Evolutionary conservation across 2,329 filamentous ascomycete genomes (phyloP), one percentile per base, ranked within the genome.

Genomic region (Zymoseptoria crescenta): DNA sequence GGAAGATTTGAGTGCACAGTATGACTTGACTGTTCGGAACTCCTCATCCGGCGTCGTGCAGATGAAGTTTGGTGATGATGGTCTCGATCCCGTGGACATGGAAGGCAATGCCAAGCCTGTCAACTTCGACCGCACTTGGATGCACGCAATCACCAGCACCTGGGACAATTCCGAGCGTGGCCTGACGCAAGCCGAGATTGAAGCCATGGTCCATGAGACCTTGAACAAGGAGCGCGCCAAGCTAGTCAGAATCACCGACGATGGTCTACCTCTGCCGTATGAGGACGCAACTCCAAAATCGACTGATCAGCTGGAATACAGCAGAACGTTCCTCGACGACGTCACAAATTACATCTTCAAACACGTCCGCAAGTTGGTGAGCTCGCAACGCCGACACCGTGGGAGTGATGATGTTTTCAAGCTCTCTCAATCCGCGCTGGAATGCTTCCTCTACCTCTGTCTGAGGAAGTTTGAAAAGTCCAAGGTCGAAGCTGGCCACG

Each of bases 61-160:
- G 72, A 97, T 99, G 76, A 91, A 96, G 70, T 99, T 96, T 68
- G 94, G 94, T 72, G 94, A 94, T 30, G 94, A 99, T 70, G 92
- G 93, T 64, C 80, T 99, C 30, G 94, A 99, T 73, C 94, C 94
- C 1, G 88, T 96, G 20, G 92, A 97, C 71, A 99, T 99, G 93
- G 94, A 99, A 74, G 94, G 91, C 50, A 87, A 88, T 63, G 93
- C 91, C 7, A 90, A 89, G 67, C 94, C 94, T 4, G 94, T 99
- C 55, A 84, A 96, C 70, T 96, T 97, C 70, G 85, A 89, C 56
- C 86, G 93, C 52, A 96, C 93, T 0, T 97, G 91, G 80, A 91
- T 85, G 19, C 93, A 97, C 70, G 79, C 83, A 1, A 79, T 86
- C 61, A 91, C 80, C 76, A 86, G 75, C 4, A 96, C 91, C 0